Conservation (phyloP, 2,329 filamentous ascomycete genomes). For the Fusarium sp. region DNA sequence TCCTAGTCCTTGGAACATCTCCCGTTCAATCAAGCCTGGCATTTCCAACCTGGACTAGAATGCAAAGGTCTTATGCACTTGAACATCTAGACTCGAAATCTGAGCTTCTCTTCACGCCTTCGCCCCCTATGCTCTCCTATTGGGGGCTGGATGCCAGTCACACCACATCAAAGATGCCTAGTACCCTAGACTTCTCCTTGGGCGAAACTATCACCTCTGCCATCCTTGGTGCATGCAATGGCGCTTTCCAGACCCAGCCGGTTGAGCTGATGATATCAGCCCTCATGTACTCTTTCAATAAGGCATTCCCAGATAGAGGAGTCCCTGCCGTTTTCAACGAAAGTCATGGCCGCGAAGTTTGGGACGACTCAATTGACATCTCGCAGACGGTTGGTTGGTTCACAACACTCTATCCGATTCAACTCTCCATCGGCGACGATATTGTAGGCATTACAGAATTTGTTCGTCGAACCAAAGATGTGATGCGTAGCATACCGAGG, state of each 20-base stretch:
- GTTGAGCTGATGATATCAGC: not conserved
- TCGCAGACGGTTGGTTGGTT: not conserved
- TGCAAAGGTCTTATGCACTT: not conserved
- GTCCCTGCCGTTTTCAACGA: not conserved
- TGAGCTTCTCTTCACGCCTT: not conserved
- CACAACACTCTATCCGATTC: not conserved
- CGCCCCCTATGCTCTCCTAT: not conserved
- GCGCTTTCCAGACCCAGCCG: not conserved
- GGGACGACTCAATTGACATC: constrained; percentile 1
- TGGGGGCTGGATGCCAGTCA: not conserved
- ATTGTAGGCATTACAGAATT: not conserved
- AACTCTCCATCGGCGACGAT: not conserved
- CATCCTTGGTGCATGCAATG: not conserved
- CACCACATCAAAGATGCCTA: not conserved
- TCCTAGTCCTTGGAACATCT: not conserved
- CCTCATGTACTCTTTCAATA: not conserved
- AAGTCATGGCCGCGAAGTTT: not conserved
- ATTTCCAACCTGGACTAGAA: not conserved
- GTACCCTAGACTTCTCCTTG: not conserved
- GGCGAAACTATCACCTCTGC: not conserved
- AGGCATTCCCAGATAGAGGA: not conserved
- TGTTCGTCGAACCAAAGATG: not conserved
- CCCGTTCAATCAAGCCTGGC: not conserved
- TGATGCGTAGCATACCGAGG: not conserved
- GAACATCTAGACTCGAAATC: not conserved